Evolutionary conservation across 2,329 filamentous ascomycete genomes (phyloP), one percentile per base, ranked within the genome.

Genomic region (Aspergillus sp.): DNA sequence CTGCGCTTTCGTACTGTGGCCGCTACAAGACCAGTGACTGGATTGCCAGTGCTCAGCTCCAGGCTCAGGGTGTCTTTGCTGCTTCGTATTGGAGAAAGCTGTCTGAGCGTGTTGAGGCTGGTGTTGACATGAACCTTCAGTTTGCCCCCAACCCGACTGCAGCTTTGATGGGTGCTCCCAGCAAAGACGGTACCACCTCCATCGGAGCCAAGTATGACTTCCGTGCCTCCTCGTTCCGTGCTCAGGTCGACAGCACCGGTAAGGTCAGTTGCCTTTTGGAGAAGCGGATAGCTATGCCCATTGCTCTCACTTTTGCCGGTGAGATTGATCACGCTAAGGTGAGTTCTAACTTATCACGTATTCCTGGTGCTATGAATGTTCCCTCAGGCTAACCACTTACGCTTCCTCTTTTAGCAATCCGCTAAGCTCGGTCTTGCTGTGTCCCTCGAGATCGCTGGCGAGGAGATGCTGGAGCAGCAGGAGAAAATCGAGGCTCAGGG

Each of bases 121-220:
- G 93, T 72, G 88, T 95, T 59, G 91, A 97, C 62, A 83, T 95
- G 78, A 95, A 90, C 70, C 79, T 98, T 50, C 86, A 90, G 56
- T 85, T 95, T 58, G 83, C 80, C 23, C 78, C 82, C 27, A 77
- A 83, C 27, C 77, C 81, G 47, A 73, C 76, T 45, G 81, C 80
- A 45, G 80, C 82, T 54, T 74, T 88, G 71, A 90, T 93, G 83
- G 88, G 88, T 51, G 83, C 83, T 42, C 68, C 84, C 46, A 81
- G 84, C 69, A 91, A 90, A 71, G 90, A 98, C 70, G 93, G 93
- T 48, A 80, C 88, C 52, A 90, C 94, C 46, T 89, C 90, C 47
- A 80, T 97, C 61, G 93, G 91, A 63, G 88, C 90, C 67, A 98
- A 98, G 75, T 98, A 98, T 74, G 91, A 96, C 70, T 98, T 98